Base-by-base conservation (phyloP, 768 basidiomycete species). In the Termitomyces sp. region DNA sequence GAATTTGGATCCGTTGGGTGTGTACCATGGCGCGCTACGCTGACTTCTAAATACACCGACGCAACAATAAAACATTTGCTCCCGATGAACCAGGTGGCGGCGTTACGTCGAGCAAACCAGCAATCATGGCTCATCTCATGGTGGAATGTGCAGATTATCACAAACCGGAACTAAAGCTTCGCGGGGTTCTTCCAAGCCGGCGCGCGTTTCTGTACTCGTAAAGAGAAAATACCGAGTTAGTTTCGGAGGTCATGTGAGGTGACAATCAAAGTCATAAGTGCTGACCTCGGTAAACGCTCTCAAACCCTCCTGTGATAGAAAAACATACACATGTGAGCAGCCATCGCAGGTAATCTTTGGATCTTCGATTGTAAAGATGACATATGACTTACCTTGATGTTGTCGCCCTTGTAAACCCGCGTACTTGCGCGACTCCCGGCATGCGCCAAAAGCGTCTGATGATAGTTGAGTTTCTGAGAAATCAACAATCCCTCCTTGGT, bases 401-500 rank as follows among this genome's bases (percentile, higher is more conserved):
- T 93, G 34, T 73, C 72, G 26, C 89, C 85, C 3, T 70, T 72
- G 67, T 83, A 89, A 16, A 84, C 71, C 14, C 81, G 74, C 61
- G 72, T 79, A 63, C 81, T 84, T 60, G 80, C 77, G 27, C 69
- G 65, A 20, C 81, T 79, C 64, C 75, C 69, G 8, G 75, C 66
- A 53, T 85, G 84, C 0, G 72, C 72, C 8, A 71, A 46, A 4
- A 86, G 76, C 0, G 82, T 76, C 14, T 84, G 78, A 24, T 83
- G 79, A 43, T 83, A 71, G 40, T 79, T 78, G n/a, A 77, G 76
- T 42, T 76, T 72, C 59, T 85, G 80, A 1, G 81, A 73, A 3
- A 88, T 69, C 16, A 89, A 53, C 9, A 95, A 73, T 1, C 80
- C 88, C n/a, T 79, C 75, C 68, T 93, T 95, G 3, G 90, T 88